Conservation (phyloP, 2,329 filamentous ascomycete species). For the Diaporthe ampelina region DNA sequence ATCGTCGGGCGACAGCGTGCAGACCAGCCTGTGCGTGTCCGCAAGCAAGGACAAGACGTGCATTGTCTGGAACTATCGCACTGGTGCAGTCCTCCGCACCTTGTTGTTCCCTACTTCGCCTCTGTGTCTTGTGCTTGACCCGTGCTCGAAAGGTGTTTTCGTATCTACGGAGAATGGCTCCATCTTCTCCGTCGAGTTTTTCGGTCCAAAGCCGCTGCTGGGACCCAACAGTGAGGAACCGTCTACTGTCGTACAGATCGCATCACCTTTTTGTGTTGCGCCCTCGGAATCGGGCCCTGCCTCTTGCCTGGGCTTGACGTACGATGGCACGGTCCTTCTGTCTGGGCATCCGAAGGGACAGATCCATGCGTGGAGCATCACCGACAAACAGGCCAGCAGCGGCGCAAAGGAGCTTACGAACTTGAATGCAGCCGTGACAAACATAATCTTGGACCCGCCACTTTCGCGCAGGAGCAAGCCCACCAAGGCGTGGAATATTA, state of each 20-base stretch:
- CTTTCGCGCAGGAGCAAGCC: conserved; percentile 55
- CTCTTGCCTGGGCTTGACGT: conserved; percentile 79
- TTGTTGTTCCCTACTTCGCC: conserved; percentile 83
- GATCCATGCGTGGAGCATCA: conserved; percentile 84
- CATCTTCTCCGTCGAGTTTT: conserved; percentile 84
- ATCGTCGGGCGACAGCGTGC: conserved; percentile 75
- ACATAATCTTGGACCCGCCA: conserved; percentile 80
- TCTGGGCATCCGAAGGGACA: conserved; percentile 87
- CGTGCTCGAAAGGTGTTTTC: conserved; percentile 86
- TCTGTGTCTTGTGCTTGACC: conserved; percentile 81
- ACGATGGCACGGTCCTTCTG: conserved; percentile 84
- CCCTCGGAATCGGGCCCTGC: conserved; percentile 76
- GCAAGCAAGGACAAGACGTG: conserved; percentile 89
- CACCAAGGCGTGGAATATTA: conserved; percentile 71
- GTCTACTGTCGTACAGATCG: conserved; percentile 70
- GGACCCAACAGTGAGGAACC: conserved; percentile 64
- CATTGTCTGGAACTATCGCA: conserved; percentile 93
- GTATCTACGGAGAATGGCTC: conserved; percentile 85
- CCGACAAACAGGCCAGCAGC: conserved; percentile 65
- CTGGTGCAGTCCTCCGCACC: conserved; percentile 82
- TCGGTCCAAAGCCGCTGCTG: conserved; percentile 69
- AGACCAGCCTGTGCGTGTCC: conserved; percentile 87
- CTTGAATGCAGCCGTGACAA: conserved; percentile 86
- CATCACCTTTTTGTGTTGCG: conserved; percentile 67
- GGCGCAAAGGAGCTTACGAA: conserved; percentile 77